Evolutionary conservation across 139 green algal species (phyloP), one percentile per base, ranked within the genome.

Genomic region (Tetradesmus lagerheimii): DNA sequence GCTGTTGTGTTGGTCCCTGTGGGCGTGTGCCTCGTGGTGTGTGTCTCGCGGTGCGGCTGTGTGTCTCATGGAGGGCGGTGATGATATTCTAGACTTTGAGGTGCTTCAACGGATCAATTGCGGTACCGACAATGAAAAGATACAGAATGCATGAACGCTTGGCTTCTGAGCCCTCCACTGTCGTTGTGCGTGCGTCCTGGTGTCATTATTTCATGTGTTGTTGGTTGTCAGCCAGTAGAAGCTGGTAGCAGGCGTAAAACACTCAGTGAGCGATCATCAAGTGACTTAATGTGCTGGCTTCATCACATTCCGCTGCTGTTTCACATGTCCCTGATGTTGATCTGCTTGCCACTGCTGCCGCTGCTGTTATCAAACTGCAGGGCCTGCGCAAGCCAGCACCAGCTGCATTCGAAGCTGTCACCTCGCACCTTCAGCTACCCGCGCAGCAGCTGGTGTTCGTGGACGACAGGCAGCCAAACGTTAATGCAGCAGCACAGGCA

Each of bases 311-410:
- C 5, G 20, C 2, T 25, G 35, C 34, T 27, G 41, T 18, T 37
- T 29, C 78, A 79, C 64, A 47, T 18, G 31, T 41, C 27, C 31
- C 0, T 37, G 66, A 67, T 20, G 47, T 18, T 62, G 12, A 62
- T 14, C 12, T 18, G 47, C 20, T 71, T 3, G n/a, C 20, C 2
- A 31, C 47, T 47, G 39, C 41, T 76, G 9, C 43, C 43, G 1
- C 57, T n/a, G 62, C 50, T 75, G 53, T 81, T 71, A 34, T 45
- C 2, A 20, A 9, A 41, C 16, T 87, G 75, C 92, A 96, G 94
- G 96, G 96, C 8, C 64, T 95, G 16, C 94, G 96, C 67, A 98
- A 98, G 93, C 96, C 96, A 1, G 64, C 91, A 2, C 53, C 83
- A 2, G 92, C 94, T 53, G 92, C 93, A 3, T 98, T 93, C 78